These are phyloP conservation scores for Mangifera indica DNA, from an alignment of 345 rosid species.

Conservation along the genomic window DNA sequence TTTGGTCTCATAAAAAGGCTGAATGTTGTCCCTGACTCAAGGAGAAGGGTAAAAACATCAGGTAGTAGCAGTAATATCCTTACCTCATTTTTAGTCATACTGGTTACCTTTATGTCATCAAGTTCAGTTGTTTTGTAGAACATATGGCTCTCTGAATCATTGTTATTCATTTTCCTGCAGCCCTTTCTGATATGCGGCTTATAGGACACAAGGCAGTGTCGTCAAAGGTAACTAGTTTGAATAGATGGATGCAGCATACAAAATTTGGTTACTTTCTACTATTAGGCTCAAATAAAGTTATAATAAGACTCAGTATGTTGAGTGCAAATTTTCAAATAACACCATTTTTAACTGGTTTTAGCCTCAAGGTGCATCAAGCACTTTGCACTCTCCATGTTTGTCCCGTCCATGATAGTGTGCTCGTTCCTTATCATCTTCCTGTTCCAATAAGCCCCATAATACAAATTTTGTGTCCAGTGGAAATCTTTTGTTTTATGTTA, in stretches of 20 bases:
- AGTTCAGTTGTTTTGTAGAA: not conserved
- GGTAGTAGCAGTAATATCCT: constrained; percentile 42
- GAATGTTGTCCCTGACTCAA: constrained; percentile 53
- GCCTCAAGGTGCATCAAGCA: not conserved
- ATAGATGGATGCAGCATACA: not conserved
- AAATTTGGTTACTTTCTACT: constrained; percentile 6
- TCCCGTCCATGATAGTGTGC: not conserved
- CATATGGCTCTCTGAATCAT: not conserved
- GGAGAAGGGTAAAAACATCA: constrained; percentile 57
- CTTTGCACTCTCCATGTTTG: not conserved
- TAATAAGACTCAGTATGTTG: not conserved
- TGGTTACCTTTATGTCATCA: constrained; percentile 4
- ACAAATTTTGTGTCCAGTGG: not conserved
- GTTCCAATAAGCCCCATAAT: not conserved
- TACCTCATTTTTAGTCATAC: constrained; percentile 1
- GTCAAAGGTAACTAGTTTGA: constrained; percentile 54
- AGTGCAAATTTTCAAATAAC: not conserved
- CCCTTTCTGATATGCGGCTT: constrained; percentile 44
- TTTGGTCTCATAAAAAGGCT: constrained; percentile 73
- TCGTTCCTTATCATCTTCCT: not conserved
- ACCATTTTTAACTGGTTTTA: not conserved
- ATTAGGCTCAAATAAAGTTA: not conserved
- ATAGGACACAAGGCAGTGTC: constrained; percentile 39
- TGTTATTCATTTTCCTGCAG: constrained; percentile 36
- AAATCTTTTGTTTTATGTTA: constrained; percentile 1